Base-by-base conservation (phyloP, 768 basidiomycete species). In the Sutorius australiensis region DNA sequence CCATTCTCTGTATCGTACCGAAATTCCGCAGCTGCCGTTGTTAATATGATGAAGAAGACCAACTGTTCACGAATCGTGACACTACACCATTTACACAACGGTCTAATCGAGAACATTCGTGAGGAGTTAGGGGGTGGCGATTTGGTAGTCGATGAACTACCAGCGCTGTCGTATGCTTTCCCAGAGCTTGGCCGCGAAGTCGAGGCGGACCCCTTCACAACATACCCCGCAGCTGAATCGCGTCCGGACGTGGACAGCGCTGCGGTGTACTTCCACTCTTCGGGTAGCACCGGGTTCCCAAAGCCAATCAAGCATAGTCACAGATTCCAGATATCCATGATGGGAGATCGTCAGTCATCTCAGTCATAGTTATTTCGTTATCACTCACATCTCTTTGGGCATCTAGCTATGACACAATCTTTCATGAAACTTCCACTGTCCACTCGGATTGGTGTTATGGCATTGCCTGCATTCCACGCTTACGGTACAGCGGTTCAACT, bases 201-300 rank as follows among this genome's bases (percentile, higher is more conserved):
- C 38, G 43, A 33, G 28, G 45, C 38, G 1, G 58, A 60, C 24
- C 38, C 51, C 6, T 61, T 60, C 42, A 32, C 39, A 6, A 36
- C 48, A 16, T 60, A 60, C 31, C 58, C 54, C 2, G 19, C 36
- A 47, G 55, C 2, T 2, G 5, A 21, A 0, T 31, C 44, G 0
- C 45, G 45, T 1, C 44, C 51, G 5, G 36, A 51, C 19, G 32
- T 55, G 53, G 52, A 55, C 11, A 27, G 14, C 6, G 34, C 40
- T 9, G 41, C 7, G 2, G 14, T 54, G 2, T 54, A 55, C 21
- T 19, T 54, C 24, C 61, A 61, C 32, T 61, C 61, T 5, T 61
- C 61, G 3, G 61, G 78, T 17, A 78, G 75, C 40, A 76, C 78
- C 0, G 77, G 78, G 6, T 67, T 74, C 45, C 77, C 78, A 0